Evolutionary conservation across 177 flowering plant genomes (phyloP), one percentile per base, ranked within the genome.

Genomic region (Vitis hybrid): DNA sequence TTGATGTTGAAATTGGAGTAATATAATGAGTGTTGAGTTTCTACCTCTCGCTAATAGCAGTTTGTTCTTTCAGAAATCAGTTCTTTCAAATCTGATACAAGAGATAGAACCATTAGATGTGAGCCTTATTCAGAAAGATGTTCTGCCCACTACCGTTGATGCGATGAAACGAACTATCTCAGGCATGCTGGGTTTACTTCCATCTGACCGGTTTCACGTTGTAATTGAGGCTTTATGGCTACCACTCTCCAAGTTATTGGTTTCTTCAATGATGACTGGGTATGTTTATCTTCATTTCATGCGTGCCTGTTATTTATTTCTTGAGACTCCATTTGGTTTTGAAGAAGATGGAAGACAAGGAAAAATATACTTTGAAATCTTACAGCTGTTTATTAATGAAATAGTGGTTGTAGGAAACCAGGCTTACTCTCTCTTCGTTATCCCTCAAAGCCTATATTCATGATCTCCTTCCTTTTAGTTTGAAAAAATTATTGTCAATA

Each of bases 181-280:
- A 3, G 92, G 97, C 66, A 92, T 92, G 94, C 76, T 90, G 78
- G 97, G 97, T 33, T 80, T 92, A 68, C 92, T 92, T 75, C 97
- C 97, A n/a, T 92, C 97, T 0, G 88, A 86, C 50, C 89, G 80
- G 62, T 92, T 92, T 81, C 92, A 90, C 68, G 95, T 92, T 74
- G 69, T 73, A 15, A 81, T 90, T 72, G 95, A 92, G 67, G 90
- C 95, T 62, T 75, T 90, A 14, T 92, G 97, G 95, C 91, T 88
- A 50, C 91, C 95, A 13, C 87, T 92, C 51, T 92, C 90, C 56
- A 87, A 86, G 81, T 81, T 92, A 76, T 77, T 90, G 78, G 84
- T 90, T 71, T 92, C 97, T 71, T 90, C 97, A 14, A 88, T 92
- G 91, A 90, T 88, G 95, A 92, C 97, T 14, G 97, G 97, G 95